Evolutionary conservation across 345 rosid species (phyloP), one percentile per base, ranked within the genome.

Genomic region (Luvunga scandens): DNA sequence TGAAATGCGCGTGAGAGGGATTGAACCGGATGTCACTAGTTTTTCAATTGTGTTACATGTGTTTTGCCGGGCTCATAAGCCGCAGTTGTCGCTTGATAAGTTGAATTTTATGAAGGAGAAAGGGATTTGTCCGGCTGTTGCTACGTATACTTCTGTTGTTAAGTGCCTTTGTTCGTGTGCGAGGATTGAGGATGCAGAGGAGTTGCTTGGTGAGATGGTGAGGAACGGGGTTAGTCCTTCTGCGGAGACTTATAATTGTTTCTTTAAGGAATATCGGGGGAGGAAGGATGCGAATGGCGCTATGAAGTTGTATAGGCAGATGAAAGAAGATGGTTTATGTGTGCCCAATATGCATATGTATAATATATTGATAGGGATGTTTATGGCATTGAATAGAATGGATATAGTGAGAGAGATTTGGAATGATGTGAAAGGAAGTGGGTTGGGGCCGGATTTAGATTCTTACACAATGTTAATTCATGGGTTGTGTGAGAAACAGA

Each of bases 91-190:
- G 0, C 79, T 95, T 0, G 93, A 92, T 77, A 95, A 92, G 87
- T 78, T 95, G 85, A 88, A 87, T 39, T 38, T 81, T 75, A 93
- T 95, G 97, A 88, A 83, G 66, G 87, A 85, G 71, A 89, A 79
- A 75, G 98, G 93, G 33, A 89, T 93, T 75, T 87, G 78, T 56
- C 93, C 94, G 0, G 87, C 86, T 1, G 80, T 90, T 48, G 92
- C 86, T 4, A 91, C 94, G 0, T 93, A 90, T 69, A 91, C 99
- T 13, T 92, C 97, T 1, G 96, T 85, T 4, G 79, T 92, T 10
- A 95, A 95, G 87, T 93, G 97, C 75, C 91, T 95, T 25, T 88
- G 91, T 80, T 95, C 97, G 1, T 91, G 95, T 45, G 93, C 91
- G 24, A 86, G 90, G 84, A 79, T 92, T 0, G 88, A 88, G 24